A percentile compares a stretch with the other conserved stretches of the same genome.
Evolutionary conservation across 179 eudicot species (phyloP).

Genomic region (Nepenthes alata): DNA sequence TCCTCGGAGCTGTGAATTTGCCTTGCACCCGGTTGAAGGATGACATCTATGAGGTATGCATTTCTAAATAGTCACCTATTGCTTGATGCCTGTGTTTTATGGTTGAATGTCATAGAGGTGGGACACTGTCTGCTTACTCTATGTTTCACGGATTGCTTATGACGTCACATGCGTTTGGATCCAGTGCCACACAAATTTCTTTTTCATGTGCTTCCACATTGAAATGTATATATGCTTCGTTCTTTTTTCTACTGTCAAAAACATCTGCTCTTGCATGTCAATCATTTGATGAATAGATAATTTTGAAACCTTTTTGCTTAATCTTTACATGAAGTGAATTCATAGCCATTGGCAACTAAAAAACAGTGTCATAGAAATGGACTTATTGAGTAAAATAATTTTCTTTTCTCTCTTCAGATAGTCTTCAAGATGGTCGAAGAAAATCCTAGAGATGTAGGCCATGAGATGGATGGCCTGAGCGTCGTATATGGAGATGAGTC

Average conservation of each 20-base stretch:
- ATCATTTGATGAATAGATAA: too few relatives aligned
- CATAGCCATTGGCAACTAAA: not conserved
- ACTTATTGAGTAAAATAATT: not conserved
- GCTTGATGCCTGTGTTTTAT: not conserved
- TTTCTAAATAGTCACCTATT: not conserved
- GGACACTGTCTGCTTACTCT: not conserved
- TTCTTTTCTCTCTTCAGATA: conserved; percentile 33
- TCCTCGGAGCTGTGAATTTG: conserved; percentile 81
- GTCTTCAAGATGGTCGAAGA: conserved; percentile 93
- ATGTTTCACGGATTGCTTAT: too few relatives aligned
- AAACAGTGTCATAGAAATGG: too few relatives aligned
- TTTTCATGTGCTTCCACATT: too few relatives aligned
- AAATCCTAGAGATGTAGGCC: conserved; percentile 85
- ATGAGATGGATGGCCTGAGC: conserved; percentile 67
- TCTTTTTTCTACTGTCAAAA: too few relatives aligned
- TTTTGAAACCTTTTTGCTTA: too few relatives aligned
- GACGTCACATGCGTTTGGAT: too few relatives aligned
- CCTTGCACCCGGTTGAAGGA: conserved; percentile 79
- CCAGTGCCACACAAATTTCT: too few relatives aligned
- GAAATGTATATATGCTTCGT: too few relatives aligned
- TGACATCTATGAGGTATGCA: conserved; percentile 80
- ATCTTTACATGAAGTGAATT: not conserved
- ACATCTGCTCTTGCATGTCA: too few relatives aligned
- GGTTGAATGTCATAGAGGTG: not conserved
- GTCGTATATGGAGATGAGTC: conserved; percentile 81